Base-by-base conservation (phyloP, 306 rosid species). In the Lathyrus aphaca region DNA sequence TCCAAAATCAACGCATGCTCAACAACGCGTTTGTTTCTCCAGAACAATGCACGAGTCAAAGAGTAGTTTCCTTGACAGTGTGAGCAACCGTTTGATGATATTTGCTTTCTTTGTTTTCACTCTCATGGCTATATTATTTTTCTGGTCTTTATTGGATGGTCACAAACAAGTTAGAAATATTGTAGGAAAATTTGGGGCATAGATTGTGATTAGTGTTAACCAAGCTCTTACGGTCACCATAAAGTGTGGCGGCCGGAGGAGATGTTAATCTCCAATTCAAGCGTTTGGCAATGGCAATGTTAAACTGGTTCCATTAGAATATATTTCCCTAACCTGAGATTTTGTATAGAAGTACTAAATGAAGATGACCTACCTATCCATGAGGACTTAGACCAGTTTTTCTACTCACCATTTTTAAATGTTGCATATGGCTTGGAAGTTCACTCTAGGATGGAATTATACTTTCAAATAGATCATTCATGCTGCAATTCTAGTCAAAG, bases 71-170 rank as follows among this genome's bases (percentile, higher is more conserved):
- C 35, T 65, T 27, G 57, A 40, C 16, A 40, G 55, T 39, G 40
- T 69, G 37, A 45, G 60, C 25, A 74, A 60, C 8, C 67, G 37
- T 54, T 45, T 45, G 68, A 61, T 53, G 43, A 2, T 43, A 30
- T 30, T 29, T 55, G 49, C 25, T 72, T 69, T 82, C 80, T 67
- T 79, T 15, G 18, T 74, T 54, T 76, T 81, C 71, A 66, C 66
- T 46, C 21, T 78, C 11, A 23, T 66, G 55, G 82, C 48, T 71
- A 25, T 79, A 35, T 76, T 79, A 35, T 76, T 27, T 72, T 64
- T 66, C 40, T 81, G 51, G 67, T 75, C 69, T 14, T 25, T 49
- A 44, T 29, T 77, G 70, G 80, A 83, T 55, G 81, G 81, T 54
- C 68, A 70, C 73, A 64, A 72, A 72, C 77, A 23, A 69, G 66